A percentile compares a stretch with the other conserved stretches of the same genome.
Conservation (phyloP, 352 stramenopile species). For the Phytophthora meadii region DNA sequence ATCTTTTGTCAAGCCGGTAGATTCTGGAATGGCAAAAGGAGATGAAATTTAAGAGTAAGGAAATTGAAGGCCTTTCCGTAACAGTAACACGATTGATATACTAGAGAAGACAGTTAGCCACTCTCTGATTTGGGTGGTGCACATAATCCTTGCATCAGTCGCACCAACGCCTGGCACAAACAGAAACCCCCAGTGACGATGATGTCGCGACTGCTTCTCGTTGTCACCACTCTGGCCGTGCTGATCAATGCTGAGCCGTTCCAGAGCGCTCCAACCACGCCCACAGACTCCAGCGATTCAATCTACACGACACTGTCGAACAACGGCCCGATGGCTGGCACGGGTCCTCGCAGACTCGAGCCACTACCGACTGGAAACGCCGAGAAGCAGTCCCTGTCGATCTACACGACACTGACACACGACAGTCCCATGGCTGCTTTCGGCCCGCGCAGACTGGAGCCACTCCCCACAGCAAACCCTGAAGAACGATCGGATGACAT, state of each 20-base stretch:
- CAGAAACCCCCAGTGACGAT: constrained; percentile 22
- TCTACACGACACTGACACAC: constrained; percentile 43
- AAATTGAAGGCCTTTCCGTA: too few relatives aligned
- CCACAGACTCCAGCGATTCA: too few relatives aligned
- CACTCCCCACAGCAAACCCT: background rate
- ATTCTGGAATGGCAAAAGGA: too few relatives aligned
- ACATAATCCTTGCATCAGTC: constrained; percentile 4
- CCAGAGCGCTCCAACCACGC: constrained; percentile 24
- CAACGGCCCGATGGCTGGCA: constrained; percentile 41
- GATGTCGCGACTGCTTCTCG: constrained; percentile 10
- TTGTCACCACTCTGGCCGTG: constrained; percentile 7
- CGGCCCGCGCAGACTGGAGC: constrained; percentile 15
- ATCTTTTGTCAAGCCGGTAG: too few relatives aligned
- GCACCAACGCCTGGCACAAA: constrained; percentile 2
- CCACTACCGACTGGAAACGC: constrained; percentile 19
- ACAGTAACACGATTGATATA: too few relatives aligned
- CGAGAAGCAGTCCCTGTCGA: constrained; percentile 37
- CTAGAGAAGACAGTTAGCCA: too few relatives aligned
- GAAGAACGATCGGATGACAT: constrained; percentile 39
- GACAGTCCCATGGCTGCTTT: constrained; percentile 40
- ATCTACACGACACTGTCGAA: constrained; percentile 47
- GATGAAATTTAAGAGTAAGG: too few relatives aligned
- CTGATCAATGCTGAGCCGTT: constrained; percentile 8
- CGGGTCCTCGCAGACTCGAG: constrained; percentile 15
- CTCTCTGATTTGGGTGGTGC: too few relatives aligned